phyloP scores from a whole-genome alignment of 2,329 filamentous ascomycete genomes.

The Teratosphaeria zuluensis region DNA sequence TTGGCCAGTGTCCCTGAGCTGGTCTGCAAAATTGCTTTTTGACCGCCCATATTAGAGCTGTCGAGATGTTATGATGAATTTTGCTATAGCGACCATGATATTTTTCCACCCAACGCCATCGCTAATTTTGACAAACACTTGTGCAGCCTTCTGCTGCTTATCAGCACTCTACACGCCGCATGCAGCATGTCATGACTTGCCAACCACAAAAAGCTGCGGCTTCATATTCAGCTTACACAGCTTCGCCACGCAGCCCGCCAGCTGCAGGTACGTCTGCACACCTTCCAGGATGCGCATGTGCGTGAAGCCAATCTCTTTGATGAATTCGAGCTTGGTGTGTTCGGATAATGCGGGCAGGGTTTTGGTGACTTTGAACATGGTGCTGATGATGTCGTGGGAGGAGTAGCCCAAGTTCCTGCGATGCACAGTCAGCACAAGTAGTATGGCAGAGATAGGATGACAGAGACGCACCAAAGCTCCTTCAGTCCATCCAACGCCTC shows the following conservation, averaged over 20 bases:
- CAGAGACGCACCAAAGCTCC: conserved; percentile 61
- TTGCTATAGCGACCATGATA: too few relatives aligned
- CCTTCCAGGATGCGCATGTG: conserved; percentile 99
- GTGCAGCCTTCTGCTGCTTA: background rate
- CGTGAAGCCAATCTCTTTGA: conserved; percentile 89
- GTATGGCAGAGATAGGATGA: background rate
- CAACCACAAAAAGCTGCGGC: conserved; percentile 61
- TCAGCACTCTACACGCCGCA: too few relatives aligned
- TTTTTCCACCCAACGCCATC: background rate
- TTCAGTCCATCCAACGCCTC: conserved; percentile 74
- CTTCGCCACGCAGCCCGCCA: conserved; percentile 84
- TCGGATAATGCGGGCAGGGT: conserved; percentile 86
- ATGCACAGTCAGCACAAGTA: background rate
- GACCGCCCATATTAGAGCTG: too few relatives aligned
- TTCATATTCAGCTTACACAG: conserved; percentile 97
- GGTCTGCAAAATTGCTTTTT: too few relatives aligned
- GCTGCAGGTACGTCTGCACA: conserved; percentile 85
- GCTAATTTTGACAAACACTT: background rate
- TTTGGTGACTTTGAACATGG: conserved; percentile 98
- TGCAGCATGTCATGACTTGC: background rate
- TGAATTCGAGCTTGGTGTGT: conserved; percentile 92
- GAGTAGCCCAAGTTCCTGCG: conserved; percentile 77
- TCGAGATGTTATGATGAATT: too few relatives aligned
- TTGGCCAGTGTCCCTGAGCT: too few relatives aligned
- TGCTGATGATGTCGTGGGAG: conserved; percentile 98